Evolutionary conservation across 805 yeast genomes (phyloP).

Genomic region (Teunomyces panamensis): DNA sequence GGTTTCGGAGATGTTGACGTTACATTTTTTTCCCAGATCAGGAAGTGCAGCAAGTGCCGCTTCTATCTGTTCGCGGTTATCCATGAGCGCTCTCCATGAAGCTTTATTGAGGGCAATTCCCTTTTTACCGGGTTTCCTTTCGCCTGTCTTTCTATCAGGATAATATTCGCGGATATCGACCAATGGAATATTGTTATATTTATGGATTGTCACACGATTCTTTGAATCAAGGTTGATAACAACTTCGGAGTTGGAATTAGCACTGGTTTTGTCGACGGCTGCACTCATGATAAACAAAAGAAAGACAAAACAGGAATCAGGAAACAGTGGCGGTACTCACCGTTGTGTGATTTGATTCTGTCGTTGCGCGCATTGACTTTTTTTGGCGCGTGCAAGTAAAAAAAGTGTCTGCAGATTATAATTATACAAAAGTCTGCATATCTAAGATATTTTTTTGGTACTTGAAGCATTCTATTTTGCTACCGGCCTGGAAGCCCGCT

Average conservation of each 20-base stretch:
- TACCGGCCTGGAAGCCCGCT: constrained; percentile 27
- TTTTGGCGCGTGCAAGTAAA: no score
- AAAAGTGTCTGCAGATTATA: neutral
- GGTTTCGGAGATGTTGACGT: neutral
- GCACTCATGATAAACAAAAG: neutral
- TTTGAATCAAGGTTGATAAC: constrained; percentile 32
- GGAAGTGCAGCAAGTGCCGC: constrained; percentile 41
- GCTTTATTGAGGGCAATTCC: constrained; percentile 61
- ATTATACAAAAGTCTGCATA: neutral
- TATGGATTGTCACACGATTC: constrained; percentile 71
- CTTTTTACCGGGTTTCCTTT: constrained; percentile 78
- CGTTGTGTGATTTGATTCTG: no score
- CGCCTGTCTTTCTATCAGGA: constrained; percentile 49
- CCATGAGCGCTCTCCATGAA: constrained; percentile 50
- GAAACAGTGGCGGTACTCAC: no score
- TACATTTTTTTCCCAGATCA: no score
- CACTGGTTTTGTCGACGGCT: neutral
- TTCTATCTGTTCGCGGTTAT: constrained; percentile 44
- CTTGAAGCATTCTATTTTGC: neutral
- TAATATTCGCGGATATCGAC: constrained; percentile 87
- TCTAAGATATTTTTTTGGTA: neutral
- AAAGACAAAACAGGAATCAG: no score
- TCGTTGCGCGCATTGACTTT: no score
- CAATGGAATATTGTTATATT: constrained; percentile 61
- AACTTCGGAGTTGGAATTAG: constrained; percentile 9